Conservation (phyloP, 2,329 filamentous ascomycete species). For the Chaetomium sp. region DNA sequence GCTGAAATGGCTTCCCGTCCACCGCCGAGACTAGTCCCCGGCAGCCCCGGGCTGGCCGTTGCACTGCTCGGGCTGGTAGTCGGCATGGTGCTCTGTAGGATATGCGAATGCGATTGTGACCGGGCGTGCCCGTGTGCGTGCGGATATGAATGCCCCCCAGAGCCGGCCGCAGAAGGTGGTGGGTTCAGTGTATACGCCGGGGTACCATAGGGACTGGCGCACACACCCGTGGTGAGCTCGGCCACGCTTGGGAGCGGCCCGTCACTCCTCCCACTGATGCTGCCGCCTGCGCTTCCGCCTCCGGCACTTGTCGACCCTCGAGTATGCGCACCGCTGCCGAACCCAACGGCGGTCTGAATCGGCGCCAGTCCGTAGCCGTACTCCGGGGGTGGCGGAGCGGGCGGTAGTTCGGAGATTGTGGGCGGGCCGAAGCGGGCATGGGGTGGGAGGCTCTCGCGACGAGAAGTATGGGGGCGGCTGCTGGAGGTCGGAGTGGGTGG, state of each 20-base stretch:
- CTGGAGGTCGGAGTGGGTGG: conserved; percentile 25
- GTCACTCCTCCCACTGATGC: conserved; percentile 10
- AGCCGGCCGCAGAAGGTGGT: too few relatives aligned
- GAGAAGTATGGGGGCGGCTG: conserved; percentile 33
- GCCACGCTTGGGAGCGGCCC: conserved; percentile 52
- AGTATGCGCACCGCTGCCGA: not conserved
- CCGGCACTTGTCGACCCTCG: not conserved
- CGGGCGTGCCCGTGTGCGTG: not conserved
- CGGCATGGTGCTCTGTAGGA: not conserved
- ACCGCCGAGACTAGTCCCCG: too few relatives aligned
- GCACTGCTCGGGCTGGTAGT: conserved; percentile 11
- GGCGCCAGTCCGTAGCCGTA: conserved; percentile 42
- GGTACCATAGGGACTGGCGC: conserved; percentile 52
- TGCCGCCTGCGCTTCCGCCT: not conserved
- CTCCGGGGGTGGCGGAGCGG: conserved; percentile 20
- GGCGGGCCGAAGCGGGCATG: conserved; percentile 23
- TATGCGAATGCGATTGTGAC: not conserved
- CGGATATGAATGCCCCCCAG: too few relatives aligned
- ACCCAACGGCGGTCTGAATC: conserved; percentile 34
- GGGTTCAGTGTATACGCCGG: conserved; percentile 43
- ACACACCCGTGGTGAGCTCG: conserved; percentile 53
- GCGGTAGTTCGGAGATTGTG: conserved; percentile 22
- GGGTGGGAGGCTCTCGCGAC: conserved; percentile 38
- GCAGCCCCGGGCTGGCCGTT: not conserved
- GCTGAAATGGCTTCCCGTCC: too few relatives aligned